Percentiles rank a stretch among this genome's conserved stretches.
Evolutionary conservation across 331 rosid species (phyloP).

Genomic region (Acacia concinna): DNA sequence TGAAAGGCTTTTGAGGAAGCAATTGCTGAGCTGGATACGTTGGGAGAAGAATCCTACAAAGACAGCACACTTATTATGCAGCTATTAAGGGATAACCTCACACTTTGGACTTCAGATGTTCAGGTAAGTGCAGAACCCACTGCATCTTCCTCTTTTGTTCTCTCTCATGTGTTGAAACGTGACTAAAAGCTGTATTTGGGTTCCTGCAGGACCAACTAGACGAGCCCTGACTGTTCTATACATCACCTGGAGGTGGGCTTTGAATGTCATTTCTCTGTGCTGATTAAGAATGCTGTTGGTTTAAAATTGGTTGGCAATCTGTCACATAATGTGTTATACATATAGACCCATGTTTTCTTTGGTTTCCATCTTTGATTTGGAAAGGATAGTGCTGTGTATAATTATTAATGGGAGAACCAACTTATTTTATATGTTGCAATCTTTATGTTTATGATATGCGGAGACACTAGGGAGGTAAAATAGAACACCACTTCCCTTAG

Average conservation of each 20-base stretch:
- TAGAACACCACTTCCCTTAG: neutral
- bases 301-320: conserved; percentile 41
- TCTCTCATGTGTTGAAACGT: neutral
- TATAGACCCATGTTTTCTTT: conserved; percentile 33
- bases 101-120: conserved; percentile 87
- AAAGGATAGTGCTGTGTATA: conserved; percentile 36
- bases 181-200: conserved; percentile 19
- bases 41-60: conserved; percentile 90
- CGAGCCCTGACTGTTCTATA: conserved; percentile 52
- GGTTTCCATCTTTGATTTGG: conserved; percentile 39
- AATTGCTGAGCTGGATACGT: conserved; percentile 86
- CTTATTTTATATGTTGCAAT: conserved; percentile 28
- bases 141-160: neutral
- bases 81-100: conserved; percentile 86
- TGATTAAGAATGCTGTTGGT: conserved; percentile 48
- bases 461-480: neutral
- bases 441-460: neutral
- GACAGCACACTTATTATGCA: conserved; percentile 95
- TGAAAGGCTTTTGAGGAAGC: conserved; percentile 86
- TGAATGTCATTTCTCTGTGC: conserved; percentile 55
- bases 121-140: conserved; percentile 41
- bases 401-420: conserved; percentile 36
- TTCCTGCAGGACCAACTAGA: conserved; percentile 69
- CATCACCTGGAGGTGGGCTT: conserved; percentile 71
- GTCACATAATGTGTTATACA: conserved; percentile 42